Conservation (phyloP, 306 rosid genomes). For the Betula pendula region DNA sequence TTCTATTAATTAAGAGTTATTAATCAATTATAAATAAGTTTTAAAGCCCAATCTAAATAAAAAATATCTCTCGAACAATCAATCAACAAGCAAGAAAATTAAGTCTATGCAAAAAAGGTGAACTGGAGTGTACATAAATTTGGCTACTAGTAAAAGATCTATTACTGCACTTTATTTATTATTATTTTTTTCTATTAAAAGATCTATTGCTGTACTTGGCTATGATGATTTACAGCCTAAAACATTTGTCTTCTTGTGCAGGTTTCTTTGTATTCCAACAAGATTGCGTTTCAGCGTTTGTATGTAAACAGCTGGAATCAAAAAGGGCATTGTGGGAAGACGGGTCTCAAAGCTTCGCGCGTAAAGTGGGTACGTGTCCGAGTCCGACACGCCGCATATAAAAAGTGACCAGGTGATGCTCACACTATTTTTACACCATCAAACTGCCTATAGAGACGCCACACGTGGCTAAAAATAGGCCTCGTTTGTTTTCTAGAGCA, state of each 20-base stretch:
- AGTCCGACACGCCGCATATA: not conserved
- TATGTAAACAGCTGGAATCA: not conserved
- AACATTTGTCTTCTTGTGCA: not conserved
- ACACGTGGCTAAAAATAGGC: not conserved
- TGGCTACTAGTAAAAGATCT: too few relatives aligned
- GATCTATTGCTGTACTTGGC: not conserved
- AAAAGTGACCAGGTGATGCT: not conserved
- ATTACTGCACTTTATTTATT: too few relatives aligned
- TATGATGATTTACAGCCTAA: not conserved
- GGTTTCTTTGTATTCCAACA: too few relatives aligned
- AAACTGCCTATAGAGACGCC: not conserved
- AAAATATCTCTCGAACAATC: too few relatives aligned
- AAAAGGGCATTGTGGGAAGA: not conserved
- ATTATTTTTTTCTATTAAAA: too few relatives aligned
- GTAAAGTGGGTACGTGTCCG: not conserved
- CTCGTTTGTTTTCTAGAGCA: not conserved
- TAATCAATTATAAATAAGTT: too few relatives aligned
- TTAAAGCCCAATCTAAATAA: too few relatives aligned
- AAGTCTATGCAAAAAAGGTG: too few relatives aligned
- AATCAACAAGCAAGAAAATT: too few relatives aligned
- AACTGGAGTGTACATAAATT: too few relatives aligned
- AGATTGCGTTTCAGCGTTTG: not conserved
- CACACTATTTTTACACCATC: not conserved
- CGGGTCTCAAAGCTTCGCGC: not conserved
- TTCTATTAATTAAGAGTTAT: too few relatives aligned